Evolutionary conservation across 257 asterid species (phyloP), one percentile per base, ranked within the genome.

Genomic region (Capsicum baccatum): DNA sequence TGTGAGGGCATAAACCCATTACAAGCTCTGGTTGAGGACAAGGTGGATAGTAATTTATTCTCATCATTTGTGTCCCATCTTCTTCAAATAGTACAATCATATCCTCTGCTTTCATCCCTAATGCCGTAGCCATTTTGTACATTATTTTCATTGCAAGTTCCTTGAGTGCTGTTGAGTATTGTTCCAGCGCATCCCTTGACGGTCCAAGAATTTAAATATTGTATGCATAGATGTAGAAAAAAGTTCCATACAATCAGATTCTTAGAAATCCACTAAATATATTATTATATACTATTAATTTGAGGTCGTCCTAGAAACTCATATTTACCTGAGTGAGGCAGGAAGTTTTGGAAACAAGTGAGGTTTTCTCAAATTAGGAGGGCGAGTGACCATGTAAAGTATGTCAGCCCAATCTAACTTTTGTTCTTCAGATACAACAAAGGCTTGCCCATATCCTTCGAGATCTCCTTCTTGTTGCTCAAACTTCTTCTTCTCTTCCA

Each of bases 401-500:
- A 90, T 4, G 71, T 93, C 97, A 9, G 63, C 87, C 95, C 97
- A 93, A 14, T 93, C 96, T 26, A 93, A 94, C 85, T 90, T 93
- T 71, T 92, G 95, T 21, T 92, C 91, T 74, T 92, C 92, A 0
- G 97, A 92, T 0, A 87, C 83, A 21, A 93, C 94, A 17, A 92
- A 88, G 79, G 87, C 89, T 39, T 93, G 97, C 2, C 97, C 97
- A 17, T 86, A 90, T 12, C 97, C 97, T 64, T 93, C 88, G 0
- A 79, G 0, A 19, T 88, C 91, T 1, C 88, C 92, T 0, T 48
- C 21, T 8, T 80, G 68, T 79, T 91, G 93, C 6, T 69, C 14
- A 16, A 81, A 90, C 44, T 63, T 89, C 14, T 64, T 88, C 95
- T 93, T 93, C 52, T 91, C 96, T 79, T 92, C 93, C 4, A 88